Evolutionary conservation across 1,284 basidiomycete species (phyloP).

Genomic region (Apiotrichum gracile): DNA sequence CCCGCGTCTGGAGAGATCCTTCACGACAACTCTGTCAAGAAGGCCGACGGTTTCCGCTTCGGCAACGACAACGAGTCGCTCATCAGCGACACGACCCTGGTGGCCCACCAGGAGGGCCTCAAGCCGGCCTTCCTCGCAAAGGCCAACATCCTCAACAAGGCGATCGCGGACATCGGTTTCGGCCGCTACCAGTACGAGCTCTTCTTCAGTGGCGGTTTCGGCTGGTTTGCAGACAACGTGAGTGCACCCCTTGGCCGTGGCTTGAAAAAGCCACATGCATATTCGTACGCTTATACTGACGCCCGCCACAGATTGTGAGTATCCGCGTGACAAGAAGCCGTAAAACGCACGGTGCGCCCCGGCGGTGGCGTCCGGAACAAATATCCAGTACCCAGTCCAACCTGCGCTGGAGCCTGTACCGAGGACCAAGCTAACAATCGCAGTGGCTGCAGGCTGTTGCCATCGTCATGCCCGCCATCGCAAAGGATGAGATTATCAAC

Average conservation of each 20-base stretch:
- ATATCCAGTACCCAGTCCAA: too few species aligned
- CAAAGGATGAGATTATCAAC: slow-evolving; percentile 46
- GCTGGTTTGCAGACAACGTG: slow-evolving; percentile 48
- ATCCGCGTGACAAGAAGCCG: too few species aligned
- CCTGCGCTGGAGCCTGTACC: too few species aligned
- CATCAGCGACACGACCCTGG: slow-evolving; percentile 14
- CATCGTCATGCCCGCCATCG: slow-evolving; percentile 53
- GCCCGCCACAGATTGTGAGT: background rate
- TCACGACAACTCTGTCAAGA: background rate
- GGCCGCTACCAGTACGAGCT: slow-evolving; percentile 59
- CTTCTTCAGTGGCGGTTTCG: slow-evolving; percentile 53
- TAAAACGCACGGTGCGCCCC: too few species aligned
- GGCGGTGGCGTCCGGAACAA: too few species aligned
- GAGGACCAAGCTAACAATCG: background rate
- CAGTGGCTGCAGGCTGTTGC: slow-evolving; percentile 53
- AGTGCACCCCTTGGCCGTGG: too few species aligned
- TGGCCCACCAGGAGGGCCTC: slow-evolving; percentile 22
- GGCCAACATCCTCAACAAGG: slow-evolving; percentile 29
- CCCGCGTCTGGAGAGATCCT: too few species aligned
- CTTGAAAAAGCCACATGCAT: too few species aligned
- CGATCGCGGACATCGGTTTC: slow-evolving; percentile 52
- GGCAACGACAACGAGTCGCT: slow-evolving; percentile 17
- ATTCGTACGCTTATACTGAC: background rate
- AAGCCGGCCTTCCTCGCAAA: slow-evolving; percentile 32
- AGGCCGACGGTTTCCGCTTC: background rate